Evolutionary conservation across 2,329 filamentous ascomycete species (phyloP), one percentile per base, ranked within the genome.

Genomic region (Diaporthe velutina): DNA sequence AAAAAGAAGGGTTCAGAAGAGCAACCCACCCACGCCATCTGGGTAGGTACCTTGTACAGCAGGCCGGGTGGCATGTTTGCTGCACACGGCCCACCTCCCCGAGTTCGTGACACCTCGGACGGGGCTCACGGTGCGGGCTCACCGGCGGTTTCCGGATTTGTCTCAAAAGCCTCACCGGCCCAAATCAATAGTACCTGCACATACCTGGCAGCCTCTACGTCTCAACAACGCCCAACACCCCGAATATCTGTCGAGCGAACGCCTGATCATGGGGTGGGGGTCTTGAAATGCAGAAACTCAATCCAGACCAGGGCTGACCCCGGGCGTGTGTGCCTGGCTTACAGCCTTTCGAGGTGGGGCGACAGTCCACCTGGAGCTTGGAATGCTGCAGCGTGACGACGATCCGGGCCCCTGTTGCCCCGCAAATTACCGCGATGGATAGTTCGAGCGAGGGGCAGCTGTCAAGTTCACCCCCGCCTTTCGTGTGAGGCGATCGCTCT

Each of bases 341-440:
- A 61, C 66, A 64, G 66, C 73, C 64, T 50, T 70, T 28, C 60
- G 45, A 50, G 60, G 71, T 73, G 71, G 71, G 71, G 50, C 50
- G 58, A 73, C 71, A 70, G 60, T 70, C 52, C 68, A 57, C 58
- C 57, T 55, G 7, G 64, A 70, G 45, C 35, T 54, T 40, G 60
- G 42, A 54, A n/a, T 58, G 58, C 61, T 75, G 74, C 74, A 57
- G 55, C 12, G 66, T 74, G 71, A 75, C 74, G 67, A 33, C 40
- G 58, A 66, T 35, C 64, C 33, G 57, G 45, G 12, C 58, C 74
- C 71, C 74, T 68, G 64, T 68, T n/a, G 45, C 48, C 64, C 64
- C 74, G 52, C 74, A 73, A 75, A 57, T 70, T 71, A 42, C 66
- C 71, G 48, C 66, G 40, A 58, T 48, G 15, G 48, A 66, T 33